Conservation (phyloP, 139 green algal species). For the Trebouxia sp. region DNA sequence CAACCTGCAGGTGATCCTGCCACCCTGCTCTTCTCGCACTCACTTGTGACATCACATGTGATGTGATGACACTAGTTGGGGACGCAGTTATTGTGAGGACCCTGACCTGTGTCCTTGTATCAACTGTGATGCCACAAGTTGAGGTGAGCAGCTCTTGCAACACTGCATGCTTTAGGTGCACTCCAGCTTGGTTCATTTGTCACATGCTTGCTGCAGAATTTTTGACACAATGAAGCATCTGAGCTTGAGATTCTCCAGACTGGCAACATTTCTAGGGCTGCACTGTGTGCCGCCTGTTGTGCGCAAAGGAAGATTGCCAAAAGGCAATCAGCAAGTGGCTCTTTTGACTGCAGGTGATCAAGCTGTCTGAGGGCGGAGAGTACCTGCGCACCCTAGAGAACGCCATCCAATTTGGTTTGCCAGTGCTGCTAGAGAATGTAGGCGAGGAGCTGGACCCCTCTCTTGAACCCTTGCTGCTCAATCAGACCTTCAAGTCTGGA, state of each 20-base stretch:
- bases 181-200: too few species aligned
- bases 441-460: constrained; percentile 75
- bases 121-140: not conserved
- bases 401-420: constrained; percentile 77
- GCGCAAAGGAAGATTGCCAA: too few species aligned
- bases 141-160: too few species aligned
- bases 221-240: not conserved
- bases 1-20: constrained; percentile 50
- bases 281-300: too few species aligned
- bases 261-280: too few species aligned
- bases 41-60: too few species aligned
- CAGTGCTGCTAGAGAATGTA: constrained; percentile 80
- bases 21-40: not conserved
- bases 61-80: too few species aligned
- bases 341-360: constrained; percentile 60
- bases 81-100: not conserved
- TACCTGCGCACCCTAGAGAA: constrained; percentile 76
- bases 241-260: too few species aligned
- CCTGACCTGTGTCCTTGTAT: not conserved
- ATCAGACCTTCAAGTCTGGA: constrained; percentile 76
- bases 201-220: not conserved
- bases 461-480: constrained; percentile 77
- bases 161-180: too few species aligned
- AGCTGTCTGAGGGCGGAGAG: constrained; percentile 66
- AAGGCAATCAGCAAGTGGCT: not conserved